Evolutionary conservation across 2,329 filamentous ascomycete species (phyloP).

Genomic region (Microdochium paspali): DNA sequence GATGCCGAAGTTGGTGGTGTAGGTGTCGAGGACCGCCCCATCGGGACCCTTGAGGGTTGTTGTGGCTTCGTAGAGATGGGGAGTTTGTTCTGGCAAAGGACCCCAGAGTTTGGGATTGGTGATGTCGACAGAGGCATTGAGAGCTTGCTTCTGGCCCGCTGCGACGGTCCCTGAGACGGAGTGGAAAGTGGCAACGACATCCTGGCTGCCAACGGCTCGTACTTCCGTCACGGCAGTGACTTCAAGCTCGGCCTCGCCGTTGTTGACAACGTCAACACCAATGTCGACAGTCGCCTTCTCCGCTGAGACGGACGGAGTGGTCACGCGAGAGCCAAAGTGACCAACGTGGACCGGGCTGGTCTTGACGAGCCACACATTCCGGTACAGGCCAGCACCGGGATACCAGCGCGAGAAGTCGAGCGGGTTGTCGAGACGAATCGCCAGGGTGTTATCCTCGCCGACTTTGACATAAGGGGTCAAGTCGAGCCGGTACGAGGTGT

Average conservation of each 20-base stretch:
- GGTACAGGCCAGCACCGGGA: slow-evolving; percentile 42
- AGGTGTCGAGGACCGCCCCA: slow-evolving; percentile 25
- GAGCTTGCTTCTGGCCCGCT: slow-evolving; percentile 18
- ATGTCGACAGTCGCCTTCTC: slow-evolving; percentile 33
- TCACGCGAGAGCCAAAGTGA: slow-evolving; percentile 40
- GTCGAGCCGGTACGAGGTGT: slow-evolving; percentile 28
- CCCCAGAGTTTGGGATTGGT: slow-evolving; percentile 36
- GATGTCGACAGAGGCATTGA: slow-evolving; percentile 24
- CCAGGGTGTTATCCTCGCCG: slow-evolving; percentile 29
- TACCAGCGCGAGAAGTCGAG: slow-evolving; percentile 42
- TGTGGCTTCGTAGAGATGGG: slow-evolving; percentile 37
- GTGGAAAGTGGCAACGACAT: slow-evolving; percentile 24
- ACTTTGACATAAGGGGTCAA: slow-evolving; percentile 30
- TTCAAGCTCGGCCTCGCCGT: slow-evolving; percentile 14
- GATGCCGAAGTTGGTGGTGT: slow-evolving; percentile 41
- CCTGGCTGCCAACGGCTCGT: slow-evolving; percentile 22
- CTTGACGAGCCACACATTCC: slow-evolving; percentile 44
- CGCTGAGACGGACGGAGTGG: slow-evolving; percentile 31
- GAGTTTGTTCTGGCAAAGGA: slow-evolving; percentile 31
- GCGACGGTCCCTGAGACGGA: slow-evolving; percentile 15
- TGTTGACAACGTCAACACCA: slow-evolving; percentile 36
- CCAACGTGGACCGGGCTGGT: slow-evolving; percentile 33
- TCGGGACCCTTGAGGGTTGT: slow-evolving; percentile 23
- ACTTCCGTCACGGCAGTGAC: slow-evolving; percentile 31
- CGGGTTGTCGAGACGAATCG: slow-evolving; percentile 41